These are phyloP conservation scores for Jamesozyma rosinii DNA, from an alignment of 805 yeast genomes.

Conservation along the genomic window DNA sequence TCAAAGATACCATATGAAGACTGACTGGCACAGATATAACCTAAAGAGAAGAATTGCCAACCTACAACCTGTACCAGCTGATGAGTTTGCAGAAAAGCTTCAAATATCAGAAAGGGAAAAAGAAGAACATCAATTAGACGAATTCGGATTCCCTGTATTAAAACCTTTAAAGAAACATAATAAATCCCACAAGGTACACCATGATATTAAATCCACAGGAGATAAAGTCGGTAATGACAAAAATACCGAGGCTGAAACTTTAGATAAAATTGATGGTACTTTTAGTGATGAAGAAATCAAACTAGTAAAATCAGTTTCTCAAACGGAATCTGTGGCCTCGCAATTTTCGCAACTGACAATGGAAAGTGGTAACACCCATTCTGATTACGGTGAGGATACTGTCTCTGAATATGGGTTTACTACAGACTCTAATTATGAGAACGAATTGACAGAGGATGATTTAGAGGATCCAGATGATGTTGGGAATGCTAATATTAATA, in stretches of 20 bases:
- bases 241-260: neutral
- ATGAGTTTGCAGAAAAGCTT: conserved; percentile 33
- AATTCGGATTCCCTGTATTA: conserved; percentile 32
- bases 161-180: conserved; percentile 18
- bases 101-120: conserved; percentile 31
- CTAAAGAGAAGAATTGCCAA: conserved; percentile 86
- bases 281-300: neutral
- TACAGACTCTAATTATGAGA: conserved; percentile 31
- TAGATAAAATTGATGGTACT: neutral
- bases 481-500: conserved; percentile 16
- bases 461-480: conserved; percentile 14
- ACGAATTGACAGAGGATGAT: conserved; percentile 29
- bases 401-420: conserved; percentile 43
- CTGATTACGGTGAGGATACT: conserved; percentile 37
- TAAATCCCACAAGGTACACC: neutral
- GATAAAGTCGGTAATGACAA: neutral
- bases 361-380: conserved; percentile 28
- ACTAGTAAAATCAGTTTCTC: conserved; percentile 36
- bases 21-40: conserved; percentile 97
- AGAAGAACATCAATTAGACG: conserved; percentile 29
- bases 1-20: conserved; percentile 89
- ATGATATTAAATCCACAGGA: conserved; percentile 18
- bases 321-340: conserved; percentile 47
- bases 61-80: conserved; percentile 63
- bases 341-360: conserved; percentile 40